A percentile compares a stretch with the other conserved stretches of the same genome.
These are phyloP conservation scores for Pseudocercospora ulei DNA, from an alignment of 2,329 filamentous ascomycete species.

Conservation along the genomic window DNA sequence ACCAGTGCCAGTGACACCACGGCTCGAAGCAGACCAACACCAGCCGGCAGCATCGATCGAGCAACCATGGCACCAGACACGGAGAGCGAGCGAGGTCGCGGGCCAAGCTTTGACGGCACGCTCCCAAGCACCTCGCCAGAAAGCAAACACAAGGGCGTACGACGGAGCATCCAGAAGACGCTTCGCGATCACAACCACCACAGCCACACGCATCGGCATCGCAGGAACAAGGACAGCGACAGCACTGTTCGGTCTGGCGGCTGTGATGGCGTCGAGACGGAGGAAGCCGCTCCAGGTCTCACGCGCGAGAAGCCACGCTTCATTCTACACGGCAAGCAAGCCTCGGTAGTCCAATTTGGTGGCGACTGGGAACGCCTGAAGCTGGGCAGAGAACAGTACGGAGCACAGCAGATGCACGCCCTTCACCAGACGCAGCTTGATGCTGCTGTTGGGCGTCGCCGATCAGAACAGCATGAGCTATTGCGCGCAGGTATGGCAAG, in stretches of 20 bases:
- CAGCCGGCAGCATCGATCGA: slow-evolving; percentile 20
- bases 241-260: slow-evolving; percentile 44
- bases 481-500: slow-evolving; percentile 17
- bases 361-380: slow-evolving; percentile 56
- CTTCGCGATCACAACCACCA: slow-evolving; percentile 53
- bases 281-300: slow-evolving; percentile 54
- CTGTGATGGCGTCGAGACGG: slow-evolving; percentile 12
- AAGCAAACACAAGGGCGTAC: slow-evolving; percentile 48
- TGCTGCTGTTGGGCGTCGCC: slow-evolving; percentile 14
- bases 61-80: slow-evolving; percentile 15
- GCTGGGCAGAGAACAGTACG: slow-evolving; percentile 29
- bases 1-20: slow-evolving; percentile 20
- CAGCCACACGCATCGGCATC: slow-evolving; percentile 53
- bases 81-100: background rate
- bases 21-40: slow-evolving; percentile 17
- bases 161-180: slow-evolving; percentile 80
- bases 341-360: slow-evolving; percentile 91
- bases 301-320: slow-evolving; percentile 77
- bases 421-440: slow-evolving; percentile 9
- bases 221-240: slow-evolving; percentile 64
- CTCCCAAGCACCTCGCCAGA: slow-evolving; percentile 22
- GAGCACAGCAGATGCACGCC: slow-evolving; percentile 13
- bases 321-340: slow-evolving; percentile 95
- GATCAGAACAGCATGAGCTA: slow-evolving; percentile 18
- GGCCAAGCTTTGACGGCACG: slow-evolving; percentile 21